phyloP scores from a whole-genome alignment of 1,139 yeast genomes.

The Taphrina flavorubra region DNA sequence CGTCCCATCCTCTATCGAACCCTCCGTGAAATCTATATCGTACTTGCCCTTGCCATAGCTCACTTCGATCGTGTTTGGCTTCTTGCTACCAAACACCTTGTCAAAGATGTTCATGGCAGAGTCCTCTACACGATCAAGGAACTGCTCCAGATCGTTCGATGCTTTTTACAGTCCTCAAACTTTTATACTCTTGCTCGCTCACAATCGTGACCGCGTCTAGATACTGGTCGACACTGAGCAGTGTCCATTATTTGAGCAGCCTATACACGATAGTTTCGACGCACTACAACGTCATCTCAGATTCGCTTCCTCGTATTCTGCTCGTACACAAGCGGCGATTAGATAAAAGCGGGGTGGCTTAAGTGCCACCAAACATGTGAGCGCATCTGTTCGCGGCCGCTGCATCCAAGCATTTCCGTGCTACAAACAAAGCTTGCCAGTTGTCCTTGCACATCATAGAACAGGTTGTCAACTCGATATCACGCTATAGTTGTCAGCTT shows the following conservation, averaged over 20 bases:
- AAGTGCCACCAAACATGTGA: constrained; percentile 1
- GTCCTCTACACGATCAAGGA: constrained; percentile 19
- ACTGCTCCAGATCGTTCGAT: constrained; percentile 10
- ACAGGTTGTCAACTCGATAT: no score
- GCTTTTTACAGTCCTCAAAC: not conserved
- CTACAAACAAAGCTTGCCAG: no score
- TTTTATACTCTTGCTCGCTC: no score
- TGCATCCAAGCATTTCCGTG: not conserved
- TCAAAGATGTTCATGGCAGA: constrained; percentile 34
- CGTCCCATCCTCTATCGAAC: constrained; percentile 35
- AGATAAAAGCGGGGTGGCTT: constrained; percentile 21
- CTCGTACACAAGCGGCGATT: constrained; percentile 2
- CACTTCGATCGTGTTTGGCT: constrained; percentile 32
- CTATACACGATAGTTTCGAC: no score
- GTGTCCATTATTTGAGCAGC: not conserved
- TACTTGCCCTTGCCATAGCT: constrained; percentile 32
- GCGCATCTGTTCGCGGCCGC: constrained; percentile 2
- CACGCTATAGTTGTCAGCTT: no score
- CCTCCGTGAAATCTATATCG: constrained; percentile 33
- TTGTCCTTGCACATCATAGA: no score
- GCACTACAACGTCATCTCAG: no score
- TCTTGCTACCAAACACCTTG: constrained; percentile 33
- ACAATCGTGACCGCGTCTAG: not conserved
- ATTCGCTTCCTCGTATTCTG: not conserved
- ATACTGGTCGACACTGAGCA: not conserved